phyloP scores from a whole-genome alignment of 495 filamentous ascomycete genomes.

The Choiromyces venosus region DNA sequence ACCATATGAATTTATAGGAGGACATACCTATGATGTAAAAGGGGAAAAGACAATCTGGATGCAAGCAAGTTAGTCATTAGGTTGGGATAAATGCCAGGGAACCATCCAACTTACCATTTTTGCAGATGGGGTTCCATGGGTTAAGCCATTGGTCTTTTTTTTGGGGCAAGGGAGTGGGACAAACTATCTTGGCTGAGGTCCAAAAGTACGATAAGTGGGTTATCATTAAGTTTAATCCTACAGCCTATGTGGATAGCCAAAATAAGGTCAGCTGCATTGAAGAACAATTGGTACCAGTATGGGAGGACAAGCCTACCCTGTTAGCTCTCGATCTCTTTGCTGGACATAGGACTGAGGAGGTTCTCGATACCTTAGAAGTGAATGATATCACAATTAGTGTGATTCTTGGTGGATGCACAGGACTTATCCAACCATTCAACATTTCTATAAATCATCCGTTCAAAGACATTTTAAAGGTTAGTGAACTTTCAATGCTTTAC shows the following conservation, averaged over 20 bases:
- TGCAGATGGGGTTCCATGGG: not conserved
- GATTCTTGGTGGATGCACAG: not conserved
- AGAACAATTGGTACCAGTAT: not conserved
- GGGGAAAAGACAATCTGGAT: not conserved
- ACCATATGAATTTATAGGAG: not conserved
- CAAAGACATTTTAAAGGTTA: too few species aligned
- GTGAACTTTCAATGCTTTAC: too few species aligned
- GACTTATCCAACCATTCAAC: not conserved
- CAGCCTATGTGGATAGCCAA: not conserved
- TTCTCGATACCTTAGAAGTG: not conserved
- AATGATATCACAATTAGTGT: not conserved
- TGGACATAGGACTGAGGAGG: not conserved
- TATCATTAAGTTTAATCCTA: not conserved
- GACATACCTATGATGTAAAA: not conserved
- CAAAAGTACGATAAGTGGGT: not conserved
- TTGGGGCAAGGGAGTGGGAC: not conserved
- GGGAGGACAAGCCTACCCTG: not conserved
- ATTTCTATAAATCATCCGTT: not conserved
- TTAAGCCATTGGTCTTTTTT: not conserved
- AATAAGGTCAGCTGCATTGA: not conserved
- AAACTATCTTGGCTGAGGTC: not conserved
- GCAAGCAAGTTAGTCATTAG: not conserved
- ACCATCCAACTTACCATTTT: conserved; percentile 1
- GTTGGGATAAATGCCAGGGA: conserved; percentile 1
- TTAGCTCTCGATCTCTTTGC: not conserved